phyloP scores from a whole-genome alignment of 306 rosid species.

The Cyamopsis tetragonoloba region DNA sequence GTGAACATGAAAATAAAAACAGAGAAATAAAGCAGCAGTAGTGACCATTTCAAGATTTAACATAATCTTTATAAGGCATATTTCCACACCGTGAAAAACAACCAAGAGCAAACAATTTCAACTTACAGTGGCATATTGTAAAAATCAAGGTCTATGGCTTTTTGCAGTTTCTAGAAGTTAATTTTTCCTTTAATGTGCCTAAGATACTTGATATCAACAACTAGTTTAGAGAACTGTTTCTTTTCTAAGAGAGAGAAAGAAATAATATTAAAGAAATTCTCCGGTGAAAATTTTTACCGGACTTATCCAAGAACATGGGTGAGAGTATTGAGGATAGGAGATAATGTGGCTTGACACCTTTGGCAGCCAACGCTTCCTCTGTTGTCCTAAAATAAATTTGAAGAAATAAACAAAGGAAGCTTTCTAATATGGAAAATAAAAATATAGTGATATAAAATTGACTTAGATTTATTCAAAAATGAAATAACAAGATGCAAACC shows the following conservation, averaged over 20 bases:
- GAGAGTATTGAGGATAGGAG: slow-evolving; percentile 90
- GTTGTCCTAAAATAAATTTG: slow-evolving; percentile 64
- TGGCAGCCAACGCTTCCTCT: slow-evolving; percentile 90
- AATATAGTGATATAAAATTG: background rate
- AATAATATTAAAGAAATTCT: too few relatives aligned
- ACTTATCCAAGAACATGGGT: slow-evolving; percentile 32
- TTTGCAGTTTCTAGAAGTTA: background rate
- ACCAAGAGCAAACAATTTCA: background rate
- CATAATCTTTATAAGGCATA: background rate
- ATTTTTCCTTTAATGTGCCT: background rate
- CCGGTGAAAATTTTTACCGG: background rate
- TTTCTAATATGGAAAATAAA: background rate
- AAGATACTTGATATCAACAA: background rate
- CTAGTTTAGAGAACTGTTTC: background rate
- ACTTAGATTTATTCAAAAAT: background rate
- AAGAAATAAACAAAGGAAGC: background rate
- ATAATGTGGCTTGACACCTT: slow-evolving; percentile 95
- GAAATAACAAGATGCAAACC: slow-evolving; percentile 47
- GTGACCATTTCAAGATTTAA: background rate
- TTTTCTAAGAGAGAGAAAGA: background rate
- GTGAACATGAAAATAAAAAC: too few relatives aligned
- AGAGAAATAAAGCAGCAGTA: too few relatives aligned
- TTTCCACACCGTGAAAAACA: background rate
- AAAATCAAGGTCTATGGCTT: background rate
- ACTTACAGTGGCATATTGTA: background rate